A percentile compares a stretch with the other conserved stretches of the same genome.
phyloP scores from a whole-genome alignment of 306 rosid genomes.

The Styphnolobium japonicum region DNA sequence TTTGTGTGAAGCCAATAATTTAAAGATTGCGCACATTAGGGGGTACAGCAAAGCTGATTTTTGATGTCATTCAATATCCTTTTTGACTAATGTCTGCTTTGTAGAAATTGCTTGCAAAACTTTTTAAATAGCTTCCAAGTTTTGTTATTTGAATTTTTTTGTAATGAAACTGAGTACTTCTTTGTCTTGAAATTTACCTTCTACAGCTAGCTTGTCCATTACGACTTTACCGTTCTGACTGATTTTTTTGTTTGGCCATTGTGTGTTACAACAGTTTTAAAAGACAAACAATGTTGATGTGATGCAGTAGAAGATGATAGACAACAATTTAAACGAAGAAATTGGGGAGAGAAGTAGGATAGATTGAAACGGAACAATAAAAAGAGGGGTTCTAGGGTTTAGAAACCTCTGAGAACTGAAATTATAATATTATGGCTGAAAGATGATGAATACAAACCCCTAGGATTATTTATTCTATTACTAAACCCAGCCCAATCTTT shows the following conservation, averaged over 20 bases:
- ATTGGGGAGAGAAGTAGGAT: too few species aligned
- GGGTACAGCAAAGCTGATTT: conserved; percentile 80
- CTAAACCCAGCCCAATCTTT: too few species aligned
- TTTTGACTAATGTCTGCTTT: conserved; percentile 22
- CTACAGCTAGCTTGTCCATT: not conserved
- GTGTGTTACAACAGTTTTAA: too few species aligned
- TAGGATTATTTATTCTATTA: too few species aligned
- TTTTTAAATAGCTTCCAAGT: not conserved
- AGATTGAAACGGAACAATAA: too few species aligned
- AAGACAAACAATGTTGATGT: not conserved
- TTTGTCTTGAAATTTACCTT: conserved; percentile 18
- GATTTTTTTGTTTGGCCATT: too few species aligned
- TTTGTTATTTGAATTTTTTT: conserved; percentile 15
- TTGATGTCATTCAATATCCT: conserved; percentile 99
- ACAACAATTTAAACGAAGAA: too few species aligned
- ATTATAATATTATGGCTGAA: too few species aligned
- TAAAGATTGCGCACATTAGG: conserved; percentile 91
- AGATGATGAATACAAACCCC: too few species aligned
- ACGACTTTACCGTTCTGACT: not conserved
- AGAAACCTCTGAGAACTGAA: too few species aligned
- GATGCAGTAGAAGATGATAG: too few species aligned
- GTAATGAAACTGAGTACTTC: not conserved
- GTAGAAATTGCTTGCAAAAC: conserved; percentile 2
- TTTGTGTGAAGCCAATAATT: conserved; percentile 89
- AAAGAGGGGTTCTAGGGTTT: too few species aligned